These are phyloP conservation scores for Huntiella bhutanensis DNA, from an alignment of 2,329 filamentous ascomycete genomes.

Conservation along the genomic window DNA sequence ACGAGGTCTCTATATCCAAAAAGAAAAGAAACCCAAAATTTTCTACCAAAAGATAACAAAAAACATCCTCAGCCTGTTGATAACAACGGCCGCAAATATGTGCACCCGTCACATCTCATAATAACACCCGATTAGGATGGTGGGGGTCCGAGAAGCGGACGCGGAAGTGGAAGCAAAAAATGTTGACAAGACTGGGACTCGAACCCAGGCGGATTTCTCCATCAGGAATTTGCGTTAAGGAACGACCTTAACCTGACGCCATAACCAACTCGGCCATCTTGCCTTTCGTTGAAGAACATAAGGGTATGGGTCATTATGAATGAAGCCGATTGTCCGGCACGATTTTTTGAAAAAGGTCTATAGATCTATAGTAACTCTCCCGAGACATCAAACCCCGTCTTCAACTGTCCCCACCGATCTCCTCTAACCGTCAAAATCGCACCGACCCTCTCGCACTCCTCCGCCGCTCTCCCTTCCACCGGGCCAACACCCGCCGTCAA, in stretches of 20 bases:
- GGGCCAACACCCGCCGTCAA: conserved; percentile 22
- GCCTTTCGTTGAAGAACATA: not conserved
- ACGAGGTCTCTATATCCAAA: too few relatives aligned
- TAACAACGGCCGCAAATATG: too few relatives aligned
- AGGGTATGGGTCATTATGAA: too few relatives aligned
- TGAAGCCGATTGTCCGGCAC: too few relatives aligned
- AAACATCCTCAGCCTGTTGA: too few relatives aligned
- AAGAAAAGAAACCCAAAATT: too few relatives aligned
- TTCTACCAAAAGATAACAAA: too few relatives aligned
- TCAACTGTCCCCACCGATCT: conserved; percentile 2
- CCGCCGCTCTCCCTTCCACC: conserved; percentile 12
- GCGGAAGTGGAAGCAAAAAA: not conserved
- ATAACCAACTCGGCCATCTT: conserved; percentile 22
- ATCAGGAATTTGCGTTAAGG: conserved; percentile 12
- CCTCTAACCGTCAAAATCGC: conserved; percentile 21
- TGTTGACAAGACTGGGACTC: conserved; percentile 11
- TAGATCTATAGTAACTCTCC: not conserved
- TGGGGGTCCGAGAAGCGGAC: not conserved
- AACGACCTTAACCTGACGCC: conserved; percentile 20
- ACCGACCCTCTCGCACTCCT: conserved; percentile 22
- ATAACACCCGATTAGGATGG: too few relatives aligned
- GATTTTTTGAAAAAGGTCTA: too few relatives aligned
- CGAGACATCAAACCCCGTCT: conserved; percentile 1
- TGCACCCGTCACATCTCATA: too few relatives aligned
- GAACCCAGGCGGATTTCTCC: conserved; percentile 11